Evolutionary conservation across 2,329 filamentous ascomycete species (phyloP).

Genomic region (Aspergillus sp.): DNA sequence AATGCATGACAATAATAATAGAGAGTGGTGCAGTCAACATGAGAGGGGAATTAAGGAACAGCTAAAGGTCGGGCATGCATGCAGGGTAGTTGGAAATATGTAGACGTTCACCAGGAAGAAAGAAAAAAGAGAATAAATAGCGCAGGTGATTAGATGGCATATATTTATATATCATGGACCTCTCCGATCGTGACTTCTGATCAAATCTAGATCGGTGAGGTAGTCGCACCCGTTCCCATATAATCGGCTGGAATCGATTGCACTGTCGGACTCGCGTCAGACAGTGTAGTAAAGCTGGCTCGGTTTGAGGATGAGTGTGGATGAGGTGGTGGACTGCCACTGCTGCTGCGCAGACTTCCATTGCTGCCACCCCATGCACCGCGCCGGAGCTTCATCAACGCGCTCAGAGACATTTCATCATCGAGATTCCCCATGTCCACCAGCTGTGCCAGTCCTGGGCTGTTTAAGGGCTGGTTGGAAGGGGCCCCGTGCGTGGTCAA

Average conservation of each 20-base stretch:
- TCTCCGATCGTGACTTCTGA: neutral
- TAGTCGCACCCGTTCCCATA: neutral
- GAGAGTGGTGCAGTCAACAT: too few species aligned
- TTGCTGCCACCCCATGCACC: slow-evolving; percentile 79
- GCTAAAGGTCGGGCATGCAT: too few species aligned
- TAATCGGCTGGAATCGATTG: slow-evolving; percentile 14
- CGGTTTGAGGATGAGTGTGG: slow-evolving; percentile 28
- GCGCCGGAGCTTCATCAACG: slow-evolving; percentile 67
- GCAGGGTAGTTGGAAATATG: too few species aligned
- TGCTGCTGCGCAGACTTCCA: slow-evolving; percentile 59
- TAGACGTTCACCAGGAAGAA: neutral
- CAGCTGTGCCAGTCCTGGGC: slow-evolving; percentile 72
- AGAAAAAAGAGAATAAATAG: neutral
- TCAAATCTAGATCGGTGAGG: neutral
- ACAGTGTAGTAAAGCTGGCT: slow-evolving; percentile 29
- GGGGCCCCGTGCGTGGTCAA: slow-evolving; percentile 51
- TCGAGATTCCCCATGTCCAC: slow-evolving; percentile 59
- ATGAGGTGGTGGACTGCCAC: slow-evolving; percentile 38
- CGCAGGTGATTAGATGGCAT: neutral
- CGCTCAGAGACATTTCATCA: slow-evolving; percentile 67
- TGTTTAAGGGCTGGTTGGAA: slow-evolving; percentile 54
- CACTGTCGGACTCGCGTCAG: slow-evolving; percentile 27
- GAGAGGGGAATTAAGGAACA: too few species aligned
- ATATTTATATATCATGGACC: too few species aligned
- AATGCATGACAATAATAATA: too few species aligned